Conservation (phyloP, 192 early-diverging fungal species). For the Geranomyces variabilis region DNA sequence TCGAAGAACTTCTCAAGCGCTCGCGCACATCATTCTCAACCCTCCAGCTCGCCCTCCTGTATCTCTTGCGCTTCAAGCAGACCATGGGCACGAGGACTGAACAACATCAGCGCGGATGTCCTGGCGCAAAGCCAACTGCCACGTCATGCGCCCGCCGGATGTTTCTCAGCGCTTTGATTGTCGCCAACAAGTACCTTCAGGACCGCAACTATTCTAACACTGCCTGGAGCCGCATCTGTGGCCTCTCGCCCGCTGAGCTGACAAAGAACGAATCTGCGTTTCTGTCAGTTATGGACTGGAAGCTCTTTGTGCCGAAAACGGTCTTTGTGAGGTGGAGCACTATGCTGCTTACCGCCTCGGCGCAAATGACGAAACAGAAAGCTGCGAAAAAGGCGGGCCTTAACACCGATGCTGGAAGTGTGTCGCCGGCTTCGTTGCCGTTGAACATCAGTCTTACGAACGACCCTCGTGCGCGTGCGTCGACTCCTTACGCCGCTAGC, state of each 20-base stretch:
- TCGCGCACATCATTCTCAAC: conserved; percentile 79
- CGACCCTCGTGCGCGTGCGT: neutral
- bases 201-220: conserved; percentile 71
- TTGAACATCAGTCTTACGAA: neutral
- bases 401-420: neutral
- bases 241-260: conserved; percentile 75
- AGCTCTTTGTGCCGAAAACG: conserved; percentile 65
- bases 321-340: conserved; percentile 66
- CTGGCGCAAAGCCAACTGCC: conserved; percentile 48
- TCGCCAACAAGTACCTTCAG: conserved; percentile 71
- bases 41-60: conserved; percentile 75
- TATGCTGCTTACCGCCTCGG: conserved; percentile 22
- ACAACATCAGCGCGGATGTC: conserved; percentile 11
- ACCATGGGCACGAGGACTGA: neutral
- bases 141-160: conserved; percentile 66
- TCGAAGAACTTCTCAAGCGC: conserved; percentile 73
- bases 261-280: conserved; percentile 82
- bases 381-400: neutral
- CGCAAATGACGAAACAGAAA: neutral
- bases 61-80: conserved; percentile 61
- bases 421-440: neutral
- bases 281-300: conserved; percentile 75
- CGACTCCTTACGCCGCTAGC: neutral
- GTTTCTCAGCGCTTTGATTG: conserved; percentile 64
- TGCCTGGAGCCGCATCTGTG: conserved; percentile 79